Evolutionary conservation across 371 early-diverging fungal species (phyloP).

Genomic region (Saksenaea oblongispora): DNA sequence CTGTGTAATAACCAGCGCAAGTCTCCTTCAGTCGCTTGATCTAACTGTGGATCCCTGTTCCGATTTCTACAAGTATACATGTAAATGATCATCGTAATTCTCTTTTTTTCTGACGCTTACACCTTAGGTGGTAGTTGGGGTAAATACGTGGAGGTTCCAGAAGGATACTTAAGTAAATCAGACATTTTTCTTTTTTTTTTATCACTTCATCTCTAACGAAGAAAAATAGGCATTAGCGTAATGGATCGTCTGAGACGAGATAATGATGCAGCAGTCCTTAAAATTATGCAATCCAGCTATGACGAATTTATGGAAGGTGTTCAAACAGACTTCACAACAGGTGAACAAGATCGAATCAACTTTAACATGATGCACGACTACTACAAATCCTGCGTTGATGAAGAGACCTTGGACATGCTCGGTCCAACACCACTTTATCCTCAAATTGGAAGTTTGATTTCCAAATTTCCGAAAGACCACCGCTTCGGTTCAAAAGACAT

Average conservation of each 20-base stretch:
- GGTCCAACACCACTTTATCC: slow-evolving; percentile 55
- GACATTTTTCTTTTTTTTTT: background rate
- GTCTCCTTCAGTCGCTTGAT: slow-evolving; percentile 35
- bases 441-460: slow-evolving; percentile 21
- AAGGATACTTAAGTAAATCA: slow-evolving; percentile 38
- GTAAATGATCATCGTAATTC: slow-evolving; percentile 28
- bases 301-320: slow-evolving; percentile 14
- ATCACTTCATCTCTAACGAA: background rate
- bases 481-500: background rate
- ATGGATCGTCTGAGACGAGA: slow-evolving; percentile 27
- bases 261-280: slow-evolving; percentile 27
- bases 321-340: slow-evolving; percentile 8
- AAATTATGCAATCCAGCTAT: slow-evolving; percentile 24
- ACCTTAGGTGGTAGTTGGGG: slow-evolving; percentile 52
- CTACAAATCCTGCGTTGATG: slow-evolving; percentile 56
- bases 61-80: slow-evolving; percentile 53
- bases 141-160: slow-evolving; percentile 41
- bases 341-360: slow-evolving; percentile 26
- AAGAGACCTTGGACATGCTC: slow-evolving; percentile 28
- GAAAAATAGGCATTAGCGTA: slow-evolving; percentile 14
- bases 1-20: slow-evolving; percentile 42
- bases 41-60: slow-evolving; percentile 44
- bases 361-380: slow-evolving; percentile 45
- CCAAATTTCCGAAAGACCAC: background rate
- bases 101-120: background rate